A percentile compares a stretch with the other conserved stretches of the same genome.
Evolutionary conservation across 805 yeast species (phyloP).

Genomic region (Hanseniaspora singularis): DNA sequence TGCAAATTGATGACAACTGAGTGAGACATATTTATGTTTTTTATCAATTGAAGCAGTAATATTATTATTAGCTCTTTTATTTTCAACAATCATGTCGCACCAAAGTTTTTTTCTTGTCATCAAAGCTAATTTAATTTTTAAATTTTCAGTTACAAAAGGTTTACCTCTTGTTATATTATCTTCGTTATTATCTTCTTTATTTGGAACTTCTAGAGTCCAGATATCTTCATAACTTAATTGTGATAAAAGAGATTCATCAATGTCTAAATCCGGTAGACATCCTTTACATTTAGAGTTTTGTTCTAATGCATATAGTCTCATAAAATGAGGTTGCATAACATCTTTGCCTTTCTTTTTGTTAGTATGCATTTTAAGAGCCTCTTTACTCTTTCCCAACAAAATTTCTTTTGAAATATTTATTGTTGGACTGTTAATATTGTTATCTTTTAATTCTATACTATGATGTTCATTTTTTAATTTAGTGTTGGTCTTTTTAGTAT

Average conservation of each 20-base stretch:
- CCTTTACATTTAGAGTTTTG: slow-evolving; percentile 21
- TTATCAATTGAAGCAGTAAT: neutral
- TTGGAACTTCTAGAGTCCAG: slow-evolving; percentile 19
- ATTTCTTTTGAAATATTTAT: neutral
- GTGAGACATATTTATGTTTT: neutral
- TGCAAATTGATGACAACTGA: neutral
- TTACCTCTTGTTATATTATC: neutral
- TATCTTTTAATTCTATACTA: neutral
- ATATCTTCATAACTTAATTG: slow-evolving; percentile 21
- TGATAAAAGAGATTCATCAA: slow-evolving; percentile 24
- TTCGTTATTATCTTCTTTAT: neutral
- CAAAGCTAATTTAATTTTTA: slow-evolving; percentile 25
- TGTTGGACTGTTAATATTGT: neutral
- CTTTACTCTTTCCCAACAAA: neutral
- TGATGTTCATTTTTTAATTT: no score
- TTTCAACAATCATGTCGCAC: slow-evolving; percentile 24
- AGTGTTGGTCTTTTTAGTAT: neutral
- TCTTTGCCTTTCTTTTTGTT: slow-evolving; percentile 15
- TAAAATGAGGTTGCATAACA: slow-evolving; percentile 26
- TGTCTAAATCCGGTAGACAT: slow-evolving; percentile 25
- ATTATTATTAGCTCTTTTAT: slow-evolving; percentile 1
- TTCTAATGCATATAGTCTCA: slow-evolving; percentile 25
- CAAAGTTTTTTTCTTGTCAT: slow-evolving; percentile 26
- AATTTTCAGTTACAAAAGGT: slow-evolving; percentile 1
- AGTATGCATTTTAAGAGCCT: neutral